Percentiles rank a stretch among this genome's conserved stretches.
These are phyloP conservation scores for Chamaecrista fasciculata DNA, from an alignment of 306 rosid species.

Conservation along the genomic window DNA sequence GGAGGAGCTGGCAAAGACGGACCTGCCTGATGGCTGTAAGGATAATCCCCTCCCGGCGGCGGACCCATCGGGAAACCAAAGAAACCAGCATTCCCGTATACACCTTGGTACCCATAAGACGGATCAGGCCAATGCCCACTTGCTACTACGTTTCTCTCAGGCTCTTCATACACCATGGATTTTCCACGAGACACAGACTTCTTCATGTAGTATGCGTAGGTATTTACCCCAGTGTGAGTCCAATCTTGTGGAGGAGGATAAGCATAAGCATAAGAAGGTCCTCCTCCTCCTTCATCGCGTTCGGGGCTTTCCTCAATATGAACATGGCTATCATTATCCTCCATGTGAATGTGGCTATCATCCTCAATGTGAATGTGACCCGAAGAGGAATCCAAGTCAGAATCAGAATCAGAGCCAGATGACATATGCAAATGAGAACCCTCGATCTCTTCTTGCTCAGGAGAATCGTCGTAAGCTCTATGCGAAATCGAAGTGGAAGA, in stretches of 20 bases:
- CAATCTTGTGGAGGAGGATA: slow-evolving; percentile 33
- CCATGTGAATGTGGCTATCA: slow-evolving; percentile 48
- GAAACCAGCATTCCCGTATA: slow-evolving; percentile 48
- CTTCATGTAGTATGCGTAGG: slow-evolving; percentile 59
- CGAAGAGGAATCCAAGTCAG: slow-evolving; percentile 46
- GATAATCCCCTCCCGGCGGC: slow-evolving; percentile 30
- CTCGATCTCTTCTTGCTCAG: slow-evolving; percentile 29
- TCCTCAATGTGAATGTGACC: slow-evolving; percentile 61
- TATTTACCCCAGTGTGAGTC: slow-evolving; percentile 39
- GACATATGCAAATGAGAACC: slow-evolving; percentile 71
- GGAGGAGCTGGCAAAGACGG: slow-evolving; percentile 53
- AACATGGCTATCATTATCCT: slow-evolving; percentile 49
- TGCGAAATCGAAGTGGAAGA: slow-evolving; percentile 59
- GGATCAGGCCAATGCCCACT: slow-evolving; percentile 50
- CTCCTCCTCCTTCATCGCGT: slow-evolving; percentile 17
- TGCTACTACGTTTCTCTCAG: slow-evolving; percentile 42
- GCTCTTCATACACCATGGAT: slow-evolving; percentile 52
- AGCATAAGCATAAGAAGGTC: slow-evolving; percentile 18
- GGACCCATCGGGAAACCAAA: slow-evolving; percentile 58
- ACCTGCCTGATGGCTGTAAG: slow-evolving; percentile 30
- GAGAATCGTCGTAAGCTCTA: slow-evolving; percentile 30
- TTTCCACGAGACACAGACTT: slow-evolving; percentile 53
- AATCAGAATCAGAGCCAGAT: slow-evolving; percentile 63
- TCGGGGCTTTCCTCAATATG: slow-evolving; percentile 51
- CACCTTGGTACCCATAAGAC: slow-evolving; percentile 34